Evolutionary conservation across 2,329 filamentous ascomycete species (phyloP), one percentile per base, ranked within the genome.

Genomic region (Pseudogymnoascus sp.): DNA sequence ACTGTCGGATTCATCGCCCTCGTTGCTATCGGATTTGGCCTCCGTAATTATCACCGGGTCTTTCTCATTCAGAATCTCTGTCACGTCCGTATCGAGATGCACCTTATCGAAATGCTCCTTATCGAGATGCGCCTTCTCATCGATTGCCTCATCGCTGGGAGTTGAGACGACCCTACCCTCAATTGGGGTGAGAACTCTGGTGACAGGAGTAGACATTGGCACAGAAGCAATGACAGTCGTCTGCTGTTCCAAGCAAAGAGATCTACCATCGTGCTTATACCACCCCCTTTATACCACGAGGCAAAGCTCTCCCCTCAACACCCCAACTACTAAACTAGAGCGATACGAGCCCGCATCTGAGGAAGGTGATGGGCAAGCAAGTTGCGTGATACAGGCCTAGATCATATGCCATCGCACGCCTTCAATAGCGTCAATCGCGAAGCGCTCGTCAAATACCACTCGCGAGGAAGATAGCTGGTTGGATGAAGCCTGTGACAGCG

Each of bases 151-250:
- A 36, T 73, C 68, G 62, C 62, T 70, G 5, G 72, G 71, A 12
- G 70, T 65, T 8, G 68, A 58, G 39, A 70, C 64, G 57, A 70
- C 66, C 61, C 73, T 70, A 7, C 69, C 69, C 64, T 72, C 70
- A 37, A 69, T 63, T 4, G 70, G 62, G 66, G 73, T 69, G 57
- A 70, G 30, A 1, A 65, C 68, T 11, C 71, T 66, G 58, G 57
- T 39, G 41, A 60, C 38, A 18, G 65, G 59, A 33, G 47, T 57
- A 57, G 65, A 61, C 65, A 67, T 68, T 63, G 65, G 58, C 33
- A 50, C 33, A 61, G 58, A 58, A 57, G 59, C 16, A 54, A 58
- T 50, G n/a, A 30, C 43, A 61, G 54, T 58, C 41, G 50, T 22
- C 43, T 38, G 7, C 22, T 25, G 22, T 25, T 18, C 25, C 5